A percentile compares a stretch with the other conserved stretches of the same genome.
These are phyloP conservation scores for Xylariaceae sp. DNA, from an alignment of 2,329 filamentous ascomycete species.

Conservation along the genomic window DNA sequence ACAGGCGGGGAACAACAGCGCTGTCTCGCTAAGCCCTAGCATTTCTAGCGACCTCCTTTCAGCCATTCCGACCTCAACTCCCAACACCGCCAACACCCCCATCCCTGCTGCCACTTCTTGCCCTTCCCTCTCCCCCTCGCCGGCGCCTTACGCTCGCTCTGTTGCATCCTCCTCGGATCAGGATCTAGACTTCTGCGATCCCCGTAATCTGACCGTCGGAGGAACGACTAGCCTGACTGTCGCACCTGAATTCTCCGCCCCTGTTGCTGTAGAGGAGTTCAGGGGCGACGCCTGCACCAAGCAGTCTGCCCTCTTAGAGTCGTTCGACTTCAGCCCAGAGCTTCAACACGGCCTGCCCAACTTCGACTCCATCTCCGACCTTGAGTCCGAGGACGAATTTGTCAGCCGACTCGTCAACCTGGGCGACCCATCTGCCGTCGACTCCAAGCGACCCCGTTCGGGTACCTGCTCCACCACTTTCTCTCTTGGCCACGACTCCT, in stretches of 20 bases:
- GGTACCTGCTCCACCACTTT: constrained; percentile 64
- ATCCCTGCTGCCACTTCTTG: constrained; percentile 51
- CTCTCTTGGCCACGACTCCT: constrained; percentile 70
- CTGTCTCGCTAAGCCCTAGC: constrained; percentile 57
- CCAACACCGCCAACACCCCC: constrained; percentile 8
- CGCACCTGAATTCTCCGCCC: constrained; percentile 59
- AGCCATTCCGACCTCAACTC: constrained; percentile 46
- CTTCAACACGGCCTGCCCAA: constrained; percentile 54
- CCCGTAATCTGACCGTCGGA: constrained; percentile 77
- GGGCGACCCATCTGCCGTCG: constrained; percentile 45
- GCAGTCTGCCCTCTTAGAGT: constrained; percentile 39
- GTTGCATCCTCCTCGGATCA: constrained; percentile 62
- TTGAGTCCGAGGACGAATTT: constrained; percentile 90
- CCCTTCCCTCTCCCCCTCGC: constrained; percentile 83
- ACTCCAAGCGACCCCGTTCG: constrained; percentile 66
- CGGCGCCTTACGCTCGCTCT: constrained; percentile 70
- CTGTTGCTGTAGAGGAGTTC: constrained; percentile 61
- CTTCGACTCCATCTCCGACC: constrained; percentile 83
- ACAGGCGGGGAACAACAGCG: constrained; percentile 37
- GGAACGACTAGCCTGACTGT: constrained; percentile 47
- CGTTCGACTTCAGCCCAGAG: constrained; percentile 50
- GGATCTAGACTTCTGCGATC: constrained; percentile 85
- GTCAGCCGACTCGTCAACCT: constrained; percentile 70
- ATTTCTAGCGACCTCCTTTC: constrained; percentile 68
- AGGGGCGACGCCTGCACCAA: constrained; percentile 47